phyloP scores from a whole-genome alignment of 352 stramenopile genomes.

The Globisporangium orthogonon region DNA sequence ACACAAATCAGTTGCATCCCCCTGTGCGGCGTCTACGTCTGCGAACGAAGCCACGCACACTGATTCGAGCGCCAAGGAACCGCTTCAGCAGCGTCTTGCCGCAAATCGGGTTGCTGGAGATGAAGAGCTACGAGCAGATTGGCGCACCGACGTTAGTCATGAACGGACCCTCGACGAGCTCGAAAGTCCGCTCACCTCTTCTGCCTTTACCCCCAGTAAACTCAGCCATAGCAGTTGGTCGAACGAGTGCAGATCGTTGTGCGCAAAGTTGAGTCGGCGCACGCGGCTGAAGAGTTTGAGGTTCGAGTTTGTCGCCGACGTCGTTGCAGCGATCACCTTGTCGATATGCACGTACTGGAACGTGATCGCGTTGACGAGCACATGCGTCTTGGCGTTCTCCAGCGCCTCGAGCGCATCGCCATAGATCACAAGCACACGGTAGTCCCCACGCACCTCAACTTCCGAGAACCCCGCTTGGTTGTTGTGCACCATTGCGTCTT shows the following conservation, averaged over 20 bases:
- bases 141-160: background rate
- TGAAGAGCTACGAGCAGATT: constrained; percentile 35
- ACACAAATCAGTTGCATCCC: no score
- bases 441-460: constrained; percentile 66
- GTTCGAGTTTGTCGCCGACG: constrained; percentile 24
- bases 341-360: constrained; percentile 57
- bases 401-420: constrained; percentile 60
- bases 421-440: constrained; percentile 58
- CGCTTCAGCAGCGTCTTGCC: constrained; percentile 40
- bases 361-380: constrained; percentile 49
- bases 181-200: constrained; percentile 37
- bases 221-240: constrained; percentile 59
- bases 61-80: constrained; percentile 45
- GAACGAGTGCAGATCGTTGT: constrained; percentile 63
- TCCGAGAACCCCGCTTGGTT: constrained; percentile 63
- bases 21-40: background rate
- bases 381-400: constrained; percentile 44
- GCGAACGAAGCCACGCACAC: constrained; percentile 19
- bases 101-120: constrained; percentile 56
- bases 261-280: constrained; percentile 46
- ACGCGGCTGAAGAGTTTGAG: constrained; percentile 58
- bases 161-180: no score
- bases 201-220: constrained; percentile 38
- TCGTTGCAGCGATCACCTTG: constrained; percentile 28
- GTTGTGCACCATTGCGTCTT: constrained; percentile 40